Base-by-base conservation (phyloP, 306 rosid genomes). In the Dryas octopetala region DNA sequence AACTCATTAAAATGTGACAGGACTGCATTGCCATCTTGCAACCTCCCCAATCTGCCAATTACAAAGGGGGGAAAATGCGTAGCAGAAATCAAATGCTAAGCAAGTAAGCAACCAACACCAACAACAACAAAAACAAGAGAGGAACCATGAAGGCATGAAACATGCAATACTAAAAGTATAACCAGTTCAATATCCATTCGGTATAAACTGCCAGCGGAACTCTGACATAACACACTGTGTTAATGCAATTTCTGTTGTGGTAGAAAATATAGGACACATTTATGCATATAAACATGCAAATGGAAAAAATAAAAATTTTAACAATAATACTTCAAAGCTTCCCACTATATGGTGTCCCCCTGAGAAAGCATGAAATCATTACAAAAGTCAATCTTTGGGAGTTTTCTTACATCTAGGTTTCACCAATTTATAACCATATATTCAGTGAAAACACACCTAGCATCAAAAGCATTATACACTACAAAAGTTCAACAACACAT, bases 21-120 rank as follows among this genome's bases (percentile, higher is more conserved):
- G 0, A 92, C 97, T 4, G 97, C 99, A 74, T 90, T 92, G 81
- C 93, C 91, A 43, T 95, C 97, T 85, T 92, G 99, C 82, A 95
- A 88, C 79, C 99, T 95, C 81, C 99, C 99, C 81, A 95, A 73
- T 89, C 97, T 89, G 85, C 74, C 19, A 80, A 80, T 73, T 75
- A 66, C 5, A 15, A 9, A 73, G 40, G 11, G 4, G 16, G 13
- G 14, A 50, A 69, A 52, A 67, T 11, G 60, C 45, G 54, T 48
- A 17, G n/a, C 43, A 26, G 32, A 19, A 43, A 26, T 26, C n/a
- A 47, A 55, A 54, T 28, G 32, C 50, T 14, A 26, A 9, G 14
- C 5, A 66, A 57, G 17, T 41, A 43, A 57, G 52, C 73, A 54
- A 4, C 73, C 78, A 43, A 51, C 3, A 2, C 47, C 41, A 61